Base-by-base conservation (phyloP, 306 rosid species). In the Crataegus laevigata region DNA sequence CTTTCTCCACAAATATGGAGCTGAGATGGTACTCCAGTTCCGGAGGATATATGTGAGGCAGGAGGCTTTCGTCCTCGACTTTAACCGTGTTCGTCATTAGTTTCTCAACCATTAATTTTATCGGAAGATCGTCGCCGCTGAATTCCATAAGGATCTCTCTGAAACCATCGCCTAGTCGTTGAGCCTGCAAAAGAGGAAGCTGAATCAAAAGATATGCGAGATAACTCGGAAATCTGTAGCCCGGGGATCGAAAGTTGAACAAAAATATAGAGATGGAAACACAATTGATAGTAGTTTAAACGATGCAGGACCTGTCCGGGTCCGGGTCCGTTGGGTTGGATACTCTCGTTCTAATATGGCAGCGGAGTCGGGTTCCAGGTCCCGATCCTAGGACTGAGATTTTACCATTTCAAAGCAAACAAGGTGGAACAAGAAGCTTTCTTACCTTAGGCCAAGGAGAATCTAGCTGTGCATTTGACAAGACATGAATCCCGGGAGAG, bases 381-480 rank as follows among this genome's bases (percentile, higher is more conserved):
- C 15, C 21, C 21, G 54, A 15, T 47, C 54, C 17, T 1, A 15
- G 54, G 21, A 47, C 42, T 2, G 22, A 43, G 15, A 34, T n/a
- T 5, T 25, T 29, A 63, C 42, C 18, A 18, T 30, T 6, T 60
- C 11, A 18, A 5, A 18, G 29, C 36, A 29, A 68, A 55, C 30
- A 43, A 47, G 60, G 9, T 3, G 11, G 62, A 55, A 68, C 25
- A 24, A 47, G 30, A 28, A 34, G 62, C 54, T 17, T 65, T 65
- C 79, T 79, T 84, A 88, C 98, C 97, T 94, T 94, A 47, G 91
- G 91, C 97, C 97, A 94, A 61, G 96, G 87, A 73, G 89, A 75
- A 34, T 94, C 91, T 4, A 94, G 83, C 21, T 73, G 67, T 77
- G 93, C 90, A 85, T 94, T 94, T 28, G 97, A 75, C 85, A 94